A percentile compares a stretch with the other conserved stretches of the same genome.
These are phyloP conservation scores for Trichoderma simmonsii DNA, from an alignment of 2,329 filamentous ascomycete genomes.

Conservation along the genomic window DNA sequence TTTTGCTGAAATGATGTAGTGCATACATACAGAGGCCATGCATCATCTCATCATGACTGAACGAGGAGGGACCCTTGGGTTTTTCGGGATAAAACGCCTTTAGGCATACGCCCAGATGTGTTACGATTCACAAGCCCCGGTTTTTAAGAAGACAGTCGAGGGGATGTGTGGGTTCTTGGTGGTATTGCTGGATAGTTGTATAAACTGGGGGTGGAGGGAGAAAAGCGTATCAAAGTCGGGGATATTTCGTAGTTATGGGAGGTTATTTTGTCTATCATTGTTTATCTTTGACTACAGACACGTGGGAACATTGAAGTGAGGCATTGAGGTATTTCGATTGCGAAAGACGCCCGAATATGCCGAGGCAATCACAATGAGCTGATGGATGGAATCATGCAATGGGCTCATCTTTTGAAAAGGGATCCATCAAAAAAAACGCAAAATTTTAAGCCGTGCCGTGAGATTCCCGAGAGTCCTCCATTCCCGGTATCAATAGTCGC, in stretches of 20 bases:
- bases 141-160: not conserved
- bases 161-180: not conserved
- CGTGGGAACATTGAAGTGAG: not conserved
- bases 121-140: not conserved
- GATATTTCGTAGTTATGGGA: not conserved
- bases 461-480: not conserved
- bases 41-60: constrained; percentile 9
- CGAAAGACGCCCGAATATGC: not conserved
- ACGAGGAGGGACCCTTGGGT: not conserved
- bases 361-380: not conserved
- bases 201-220: not conserved
- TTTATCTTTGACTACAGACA: not conserved
- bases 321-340: not conserved
- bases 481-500: not conserved
- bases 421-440: not conserved
- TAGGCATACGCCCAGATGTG: constrained; percentile 4
- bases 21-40: not conserved
- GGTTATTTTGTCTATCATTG: not conserved
- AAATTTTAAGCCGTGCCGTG: not conserved
- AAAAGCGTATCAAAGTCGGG: not conserved
- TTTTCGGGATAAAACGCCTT: not conserved
- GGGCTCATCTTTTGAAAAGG: not conserved
- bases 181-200: not conserved
- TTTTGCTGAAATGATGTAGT: not conserved
- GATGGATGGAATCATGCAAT: not conserved